Percentiles rank a stretch among this genome's conserved stretches.
phyloP scores from a whole-genome alignment of 176 grass and related monocot genomes.

The Puya raimondii region DNA sequence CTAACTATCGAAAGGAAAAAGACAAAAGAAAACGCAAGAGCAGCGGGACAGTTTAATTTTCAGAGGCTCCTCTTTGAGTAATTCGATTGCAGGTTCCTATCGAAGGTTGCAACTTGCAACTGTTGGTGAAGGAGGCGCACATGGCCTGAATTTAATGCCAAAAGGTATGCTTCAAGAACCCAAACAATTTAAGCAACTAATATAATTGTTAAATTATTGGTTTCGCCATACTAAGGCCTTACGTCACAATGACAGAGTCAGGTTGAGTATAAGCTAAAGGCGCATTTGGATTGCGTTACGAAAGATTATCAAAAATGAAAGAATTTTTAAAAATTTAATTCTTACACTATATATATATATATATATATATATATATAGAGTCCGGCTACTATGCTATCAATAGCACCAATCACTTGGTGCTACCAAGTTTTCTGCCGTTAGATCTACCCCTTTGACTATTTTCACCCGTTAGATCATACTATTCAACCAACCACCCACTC shows the following conservation, averaged over 20 bases:
- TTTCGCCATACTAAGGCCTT: not conserved
- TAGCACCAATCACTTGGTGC: no score
- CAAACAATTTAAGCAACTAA: not conserved
- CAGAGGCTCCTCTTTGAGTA: not conserved
- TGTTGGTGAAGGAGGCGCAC: not conserved
- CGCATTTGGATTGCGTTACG: no score
- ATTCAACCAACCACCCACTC: no score
- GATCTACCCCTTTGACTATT: no score
- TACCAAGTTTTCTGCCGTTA: no score
- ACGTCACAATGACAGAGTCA: not conserved
- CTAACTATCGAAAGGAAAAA: not conserved
- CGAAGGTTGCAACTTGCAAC: not conserved
- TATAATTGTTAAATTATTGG: not conserved
- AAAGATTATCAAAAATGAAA: no score
- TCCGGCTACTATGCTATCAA: no score
- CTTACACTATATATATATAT: no score
- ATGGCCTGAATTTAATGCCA: not conserved
- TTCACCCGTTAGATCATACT: no score
- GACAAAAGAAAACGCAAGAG: not conserved
- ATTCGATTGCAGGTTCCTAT: not conserved
- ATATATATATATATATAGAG: no score
- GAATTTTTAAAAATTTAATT: no score
- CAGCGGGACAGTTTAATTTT: not conserved
- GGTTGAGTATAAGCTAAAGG: no score
- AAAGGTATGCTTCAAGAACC: not conserved